Evolutionary conservation across 2,329 filamentous ascomycete species (phyloP), one percentile per base, ranked within the genome.

Genomic region (Lachnellula arida): DNA sequence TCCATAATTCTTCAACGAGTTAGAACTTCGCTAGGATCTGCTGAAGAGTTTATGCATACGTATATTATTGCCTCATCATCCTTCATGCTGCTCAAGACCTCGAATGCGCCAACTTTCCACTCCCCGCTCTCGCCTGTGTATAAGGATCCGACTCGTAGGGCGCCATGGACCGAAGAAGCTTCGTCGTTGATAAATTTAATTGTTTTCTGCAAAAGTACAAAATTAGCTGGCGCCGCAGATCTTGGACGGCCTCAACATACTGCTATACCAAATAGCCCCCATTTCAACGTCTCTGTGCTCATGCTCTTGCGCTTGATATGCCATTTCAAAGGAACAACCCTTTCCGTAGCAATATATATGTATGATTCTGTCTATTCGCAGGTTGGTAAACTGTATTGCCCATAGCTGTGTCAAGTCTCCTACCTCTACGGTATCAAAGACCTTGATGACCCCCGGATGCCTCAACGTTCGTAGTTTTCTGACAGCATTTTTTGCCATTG

Each of bases 101-200:
- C 94, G 64, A 99, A 96, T 0, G 94, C 94, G 19, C 88, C 92
- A 2, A 99, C 76, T 69, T 95, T 97, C 94, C 94, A 99, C 74
- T 99, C 94, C 56, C 94, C 94, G 68, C 94, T 97, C 70, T 97
- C 93, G 58, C 91, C 91, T 4, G 90, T 94, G 72, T 92, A 99
- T 61, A 99, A 80, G 0, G 93, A 96, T 0, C 89, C 88, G 19
- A 89, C 88, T 60, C 89, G 86, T 51, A 99, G 77, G 66, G 84
- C 90, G 49, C 92, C 94, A 67, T 99, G 94, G 51, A 99, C 88
- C 0, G 92, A 97, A 2, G 87, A 81, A 3, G 92, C 94, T 63
- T 99, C 94, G 48, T 89, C 86, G 68, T 99, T 99, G 71, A 99
- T 90, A 69, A 99, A 99, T 67, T 94, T 96, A 63, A 97, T 74